Evolutionary conservation across 805 yeast species (phyloP).

Genomic region (Gaillardinia entomophila): DNA sequence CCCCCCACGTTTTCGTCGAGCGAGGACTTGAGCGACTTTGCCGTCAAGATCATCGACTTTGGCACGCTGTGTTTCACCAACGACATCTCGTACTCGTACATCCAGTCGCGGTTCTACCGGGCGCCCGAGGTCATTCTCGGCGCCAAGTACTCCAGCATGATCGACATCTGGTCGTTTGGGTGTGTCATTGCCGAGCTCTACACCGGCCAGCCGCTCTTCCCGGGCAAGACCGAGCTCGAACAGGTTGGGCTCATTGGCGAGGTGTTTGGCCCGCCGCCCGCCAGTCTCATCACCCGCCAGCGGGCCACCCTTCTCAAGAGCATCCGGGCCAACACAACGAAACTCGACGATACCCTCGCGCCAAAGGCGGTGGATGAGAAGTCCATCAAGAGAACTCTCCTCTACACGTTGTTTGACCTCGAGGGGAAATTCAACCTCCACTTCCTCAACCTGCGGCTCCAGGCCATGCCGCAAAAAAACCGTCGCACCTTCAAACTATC

Average conservation of each 20-base stretch:
- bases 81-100: conserved; percentile 44
- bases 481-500: conserved; percentile 20
- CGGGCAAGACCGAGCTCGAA: conserved; percentile 45
- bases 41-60: conserved; percentile 72
- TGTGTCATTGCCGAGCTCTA: conserved; percentile 36
- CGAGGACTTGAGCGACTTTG: conserved; percentile 33
- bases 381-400: conserved; percentile 24
- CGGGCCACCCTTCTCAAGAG: conserved; percentile 29
- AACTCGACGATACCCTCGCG: neutral
- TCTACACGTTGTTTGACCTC: conserved; percentile 33
- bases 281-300: conserved; percentile 31
- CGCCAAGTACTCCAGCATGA: conserved; percentile 48
- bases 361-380: conserved; percentile 20
- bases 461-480: conserved; percentile 3
- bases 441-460: conserved; percentile 22
- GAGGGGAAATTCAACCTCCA: conserved; percentile 34
- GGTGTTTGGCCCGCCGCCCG: conserved; percentile 43
- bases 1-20: conserved; percentile 12
- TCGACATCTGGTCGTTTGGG: conserved; percentile 49
- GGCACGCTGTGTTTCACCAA: conserved; percentile 56
- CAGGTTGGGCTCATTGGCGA: conserved; percentile 39
- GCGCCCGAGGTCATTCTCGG: conserved; percentile 78
- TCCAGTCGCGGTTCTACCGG: conserved; percentile 65
- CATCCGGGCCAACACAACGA: conserved; percentile 3
- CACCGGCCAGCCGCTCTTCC: conserved; percentile 36